phyloP scores from a whole-genome alignment of 169 alveolate genomes.

The Perkinsus chesapeaki region DNA sequence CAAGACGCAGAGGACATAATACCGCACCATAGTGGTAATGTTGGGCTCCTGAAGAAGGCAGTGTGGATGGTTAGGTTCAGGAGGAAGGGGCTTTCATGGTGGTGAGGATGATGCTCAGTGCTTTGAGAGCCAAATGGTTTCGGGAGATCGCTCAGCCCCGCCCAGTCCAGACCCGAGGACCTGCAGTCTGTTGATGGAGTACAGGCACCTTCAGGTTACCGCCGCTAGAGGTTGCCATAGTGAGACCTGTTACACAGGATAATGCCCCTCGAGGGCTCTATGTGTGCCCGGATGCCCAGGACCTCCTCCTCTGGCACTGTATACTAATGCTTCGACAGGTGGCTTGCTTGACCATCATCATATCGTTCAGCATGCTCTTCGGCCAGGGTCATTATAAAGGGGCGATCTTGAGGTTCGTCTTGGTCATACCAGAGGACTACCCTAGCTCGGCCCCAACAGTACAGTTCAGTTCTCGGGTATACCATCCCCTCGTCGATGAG shows the following conservation, averaged over 20 bases:
- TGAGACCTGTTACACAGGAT: background rate
- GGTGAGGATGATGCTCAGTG: background rate
- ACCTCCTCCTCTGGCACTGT: background rate
- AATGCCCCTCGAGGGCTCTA: background rate
- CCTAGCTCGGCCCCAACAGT: background rate
- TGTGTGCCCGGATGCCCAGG: background rate
- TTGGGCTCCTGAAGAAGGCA: background rate
- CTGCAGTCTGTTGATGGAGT: background rate
- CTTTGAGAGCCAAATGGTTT: background rate
- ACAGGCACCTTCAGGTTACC: background rate
- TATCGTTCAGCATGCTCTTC: background rate
- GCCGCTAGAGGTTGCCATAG: background rate
- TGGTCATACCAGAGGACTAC: background rate
- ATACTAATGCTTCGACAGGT: background rate
- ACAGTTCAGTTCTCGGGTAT: background rate
- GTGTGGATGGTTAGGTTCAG: background rate
- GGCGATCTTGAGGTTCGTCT: background rate
- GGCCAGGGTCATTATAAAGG: background rate
- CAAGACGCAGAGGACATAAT: background rate
- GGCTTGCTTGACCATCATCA: background rate
- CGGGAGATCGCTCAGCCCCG: background rate
- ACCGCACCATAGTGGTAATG: background rate
- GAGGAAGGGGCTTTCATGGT: background rate
- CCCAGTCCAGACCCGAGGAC: background rate
- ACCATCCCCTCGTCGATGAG: background rate